Evolutionary conservation across 83 land plant genomes (phyloP), one percentile per base, ranked within the genome.

Genomic region (Picea abies): DNA sequence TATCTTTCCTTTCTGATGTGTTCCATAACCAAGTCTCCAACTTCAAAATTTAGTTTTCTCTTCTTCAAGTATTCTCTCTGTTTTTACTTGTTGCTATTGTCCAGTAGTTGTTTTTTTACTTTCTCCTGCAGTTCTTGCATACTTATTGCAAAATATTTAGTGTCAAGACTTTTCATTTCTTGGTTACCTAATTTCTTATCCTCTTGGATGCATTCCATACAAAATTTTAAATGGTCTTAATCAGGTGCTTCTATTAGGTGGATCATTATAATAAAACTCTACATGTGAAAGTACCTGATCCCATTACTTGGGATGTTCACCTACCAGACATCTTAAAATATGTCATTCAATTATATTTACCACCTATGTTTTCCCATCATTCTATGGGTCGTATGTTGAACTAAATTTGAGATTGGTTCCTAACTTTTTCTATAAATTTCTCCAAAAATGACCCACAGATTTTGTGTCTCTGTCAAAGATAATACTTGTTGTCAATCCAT

Each of bases 291-390:
- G 14, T 12, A 32, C 0, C 16, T 10, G 0, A 62, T 80, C 52
- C 82, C 82, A 80, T 44, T 12, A 37, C 37, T 39, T 67, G 2
- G 29, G 25, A 14, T 32, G 17, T 63, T 80, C 9, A 19, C 82
- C n/a, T 39, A 16, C 39, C 20, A 22, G n/a, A 12, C 56, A 10
- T 22, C 56, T 80, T 66, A 23, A 56, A 14, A 22, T 20, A 23
- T n/a, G 3, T 64, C 23, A 3, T 17, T 4, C n/a, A 5, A 20
- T 64, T n/a, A 5, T 64, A 64, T 6, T 64, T 4, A 64, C n/a
- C n/a, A 82, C 77, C 60, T 82, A 0, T 5, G 17, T 82, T 60
- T 82, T 62, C 1, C 41, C 63, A 71, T 82, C 60, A 49, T 12
- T 70, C 26, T 71, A 0, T 1, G 64, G 76, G 69, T 82, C 60